A percentile compares a stretch with the other conserved stretches of the same genome.
Conservation (phyloP, 768 basidiomycete species). For the Boletus subcaerulescens region DNA sequence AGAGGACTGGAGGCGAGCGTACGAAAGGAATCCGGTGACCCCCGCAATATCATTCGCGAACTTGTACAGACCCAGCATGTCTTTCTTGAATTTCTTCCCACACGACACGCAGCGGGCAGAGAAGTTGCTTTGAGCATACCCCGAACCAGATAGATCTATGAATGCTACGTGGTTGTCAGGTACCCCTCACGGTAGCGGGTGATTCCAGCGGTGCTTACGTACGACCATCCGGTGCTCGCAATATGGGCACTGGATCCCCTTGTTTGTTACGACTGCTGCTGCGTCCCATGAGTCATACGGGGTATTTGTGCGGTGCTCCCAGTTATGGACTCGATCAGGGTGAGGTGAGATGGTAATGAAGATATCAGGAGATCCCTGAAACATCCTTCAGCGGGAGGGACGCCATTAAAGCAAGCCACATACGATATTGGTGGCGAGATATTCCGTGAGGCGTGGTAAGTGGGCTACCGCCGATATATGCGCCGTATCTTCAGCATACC, state of each 20-base stretch:
- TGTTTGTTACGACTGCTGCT: constrained; percentile 13
- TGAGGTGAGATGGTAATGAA: constrained; percentile 5
- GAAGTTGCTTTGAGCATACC: constrained; percentile 48
- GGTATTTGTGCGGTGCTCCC: constrained; percentile 1
- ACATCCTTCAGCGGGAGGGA: neutral
- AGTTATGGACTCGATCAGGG: constrained; percentile 4
- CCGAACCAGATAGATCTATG: constrained; percentile 35
- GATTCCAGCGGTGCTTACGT: constrained; percentile 19
- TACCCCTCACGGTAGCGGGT: neutral
- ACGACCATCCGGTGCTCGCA: constrained; percentile 16
- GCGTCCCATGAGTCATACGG: constrained; percentile 24
- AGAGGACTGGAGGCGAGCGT: constrained; percentile 1
- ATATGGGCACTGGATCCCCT: constrained; percentile 29
- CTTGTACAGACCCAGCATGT: constrained; percentile 37
- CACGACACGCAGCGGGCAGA: constrained; percentile 34
- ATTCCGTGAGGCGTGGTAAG: constrained; percentile 1
- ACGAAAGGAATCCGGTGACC: constrained; percentile 29
- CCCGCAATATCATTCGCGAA: constrained; percentile 35
- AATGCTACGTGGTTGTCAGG: constrained; percentile 33
- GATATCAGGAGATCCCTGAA: constrained; percentile 9
- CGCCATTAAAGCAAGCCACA: neutral
- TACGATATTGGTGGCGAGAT: constrained; percentile 13
- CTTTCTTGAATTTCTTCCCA: constrained; percentile 34
- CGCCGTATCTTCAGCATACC: constrained; percentile 24
- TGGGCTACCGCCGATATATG: neutral